These are phyloP conservation scores for Lachnellula subtilissima DNA, from an alignment of 2,329 filamentous ascomycete genomes.

Conservation along the genomic window DNA sequence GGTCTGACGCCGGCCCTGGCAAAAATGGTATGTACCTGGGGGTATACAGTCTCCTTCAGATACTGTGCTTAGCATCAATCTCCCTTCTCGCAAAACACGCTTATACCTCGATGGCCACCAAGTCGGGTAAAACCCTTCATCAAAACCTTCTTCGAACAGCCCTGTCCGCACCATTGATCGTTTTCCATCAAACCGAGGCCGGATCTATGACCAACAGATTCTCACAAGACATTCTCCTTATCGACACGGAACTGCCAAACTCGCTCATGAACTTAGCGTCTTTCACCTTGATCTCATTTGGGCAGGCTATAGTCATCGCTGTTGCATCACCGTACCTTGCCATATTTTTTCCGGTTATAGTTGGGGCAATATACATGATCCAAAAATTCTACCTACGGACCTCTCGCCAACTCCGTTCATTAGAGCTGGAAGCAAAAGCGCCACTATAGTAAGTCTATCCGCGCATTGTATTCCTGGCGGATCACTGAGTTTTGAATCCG, in stretches of 20 bases:
- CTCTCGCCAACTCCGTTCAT: slow-evolving; percentile 41
- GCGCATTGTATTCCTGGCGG: no score
- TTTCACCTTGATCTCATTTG: neutral
- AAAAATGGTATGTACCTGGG: neutral
- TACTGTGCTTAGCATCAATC: no score
- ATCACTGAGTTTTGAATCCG: no score
- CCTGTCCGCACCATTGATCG: slow-evolving; percentile 32
- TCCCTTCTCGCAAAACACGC: neutral
- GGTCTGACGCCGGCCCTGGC: neutral
- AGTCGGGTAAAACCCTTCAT: neutral
- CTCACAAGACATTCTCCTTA: slow-evolving; percentile 35
- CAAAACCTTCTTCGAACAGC: neutral
- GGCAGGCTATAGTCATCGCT: neutral
- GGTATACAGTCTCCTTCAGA: no score
- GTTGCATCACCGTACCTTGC: neutral
- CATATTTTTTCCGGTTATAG: slow-evolving; percentile 24
- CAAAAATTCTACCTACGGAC: slow-evolving; percentile 42
- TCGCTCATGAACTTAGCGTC: slow-evolving; percentile 26
- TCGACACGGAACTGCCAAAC: slow-evolving; percentile 20
- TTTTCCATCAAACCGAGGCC: slow-evolving; percentile 9
- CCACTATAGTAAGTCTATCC: slow-evolving; percentile 35
- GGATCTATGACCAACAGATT: slow-evolving; percentile 38
- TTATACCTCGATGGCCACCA: neutral
- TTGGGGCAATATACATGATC: slow-evolving; percentile 26
- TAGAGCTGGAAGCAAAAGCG: slow-evolving; percentile 39